A percentile compares a stretch with the other conserved stretches of the same genome.
Conservation (phyloP, 2,329 filamentous ascomycete genomes). For the Pseudopithomyces maydicus region DNA sequence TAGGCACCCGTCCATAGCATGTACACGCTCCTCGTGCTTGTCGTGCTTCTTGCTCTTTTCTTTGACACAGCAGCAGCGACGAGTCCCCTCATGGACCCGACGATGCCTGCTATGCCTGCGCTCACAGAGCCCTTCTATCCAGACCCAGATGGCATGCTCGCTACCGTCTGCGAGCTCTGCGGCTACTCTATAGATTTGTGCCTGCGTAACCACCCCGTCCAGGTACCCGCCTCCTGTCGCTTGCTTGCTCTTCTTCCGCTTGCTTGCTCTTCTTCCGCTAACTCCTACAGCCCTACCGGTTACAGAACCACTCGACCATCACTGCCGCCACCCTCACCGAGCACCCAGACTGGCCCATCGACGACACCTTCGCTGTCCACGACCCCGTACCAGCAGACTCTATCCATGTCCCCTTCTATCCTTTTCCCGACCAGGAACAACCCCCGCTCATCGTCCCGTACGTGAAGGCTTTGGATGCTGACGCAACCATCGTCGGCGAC, state of each 20-base stretch:
- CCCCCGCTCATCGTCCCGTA: conserved; percentile 16
- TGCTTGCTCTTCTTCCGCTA: conserved; percentile 2
- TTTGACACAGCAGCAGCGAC: conserved; percentile 32
- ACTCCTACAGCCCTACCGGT: conserved; percentile 20
- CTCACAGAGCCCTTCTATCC: conserved; percentile 28
- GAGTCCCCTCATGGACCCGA: conserved; percentile 29
- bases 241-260: background rate
- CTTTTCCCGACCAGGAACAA: conserved; percentile 7
- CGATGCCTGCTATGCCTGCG: conserved; percentile 22
- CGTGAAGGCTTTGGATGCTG: conserved; percentile 22
- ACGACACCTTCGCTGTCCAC: conserved; percentile 8
- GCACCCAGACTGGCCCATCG: conserved; percentile 21
- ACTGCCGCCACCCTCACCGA: conserved; percentile 15
- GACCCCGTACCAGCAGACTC: conserved; percentile 12
- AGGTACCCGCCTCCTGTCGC: background rate
- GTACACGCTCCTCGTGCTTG: conserved; percentile 32
- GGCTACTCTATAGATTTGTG: conserved; percentile 24
- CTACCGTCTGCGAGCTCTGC: conserved; percentile 32
- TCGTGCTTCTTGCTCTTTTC: conserved; percentile 32
- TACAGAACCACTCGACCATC: conserved; percentile 11
- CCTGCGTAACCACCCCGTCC: conserved; percentile 22
- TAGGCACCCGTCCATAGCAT: conserved; percentile 37
- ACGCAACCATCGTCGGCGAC: conserved; percentile 34
- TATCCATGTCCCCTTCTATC: conserved; percentile 9
- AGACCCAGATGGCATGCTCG: conserved; percentile 32